These are phyloP conservation scores for Candida gigantensis DNA, from an alignment of 1,139 yeast genomes.

Conservation along the genomic window DNA sequence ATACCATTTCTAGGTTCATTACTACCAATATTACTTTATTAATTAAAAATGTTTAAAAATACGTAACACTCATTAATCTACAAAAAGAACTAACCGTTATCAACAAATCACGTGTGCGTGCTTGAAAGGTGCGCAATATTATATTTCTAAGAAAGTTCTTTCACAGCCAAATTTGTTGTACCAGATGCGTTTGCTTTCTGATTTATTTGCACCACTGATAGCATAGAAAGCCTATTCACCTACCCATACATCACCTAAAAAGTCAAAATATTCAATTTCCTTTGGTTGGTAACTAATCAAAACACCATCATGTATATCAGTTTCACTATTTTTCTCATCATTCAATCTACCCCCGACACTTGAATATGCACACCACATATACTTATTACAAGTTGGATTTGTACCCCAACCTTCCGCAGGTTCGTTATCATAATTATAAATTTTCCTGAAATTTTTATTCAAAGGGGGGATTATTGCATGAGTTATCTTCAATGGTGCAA, in stretches of 20 bases:
- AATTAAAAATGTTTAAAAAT: too few relatives aligned
- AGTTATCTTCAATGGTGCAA: conserved; percentile 25
- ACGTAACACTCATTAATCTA: too few relatives aligned
- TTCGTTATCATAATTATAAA: conserved; percentile 28
- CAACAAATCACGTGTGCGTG: too few relatives aligned
- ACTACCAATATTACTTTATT: too few relatives aligned
- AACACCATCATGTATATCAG: conserved; percentile 26
- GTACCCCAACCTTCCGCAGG: conserved; percentile 34
- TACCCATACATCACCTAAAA: conserved; percentile 40
- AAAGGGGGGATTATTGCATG: conserved; percentile 37
- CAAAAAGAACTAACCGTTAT: too few relatives aligned
- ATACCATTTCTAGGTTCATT: too few relatives aligned
- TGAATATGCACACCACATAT: conserved; percentile 50
- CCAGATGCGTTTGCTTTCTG: too few relatives aligned
- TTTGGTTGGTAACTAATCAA: conserved; percentile 26
- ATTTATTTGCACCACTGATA: too few relatives aligned
- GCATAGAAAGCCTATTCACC: too few relatives aligned
- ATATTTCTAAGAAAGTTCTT: too few relatives aligned
- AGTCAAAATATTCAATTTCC: conserved; percentile 25
- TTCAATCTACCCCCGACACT: conserved; percentile 35
- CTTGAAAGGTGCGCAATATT: too few relatives aligned
- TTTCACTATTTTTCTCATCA: conserved; percentile 16
- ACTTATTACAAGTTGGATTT: conserved; percentile 38
- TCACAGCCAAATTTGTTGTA: too few relatives aligned
- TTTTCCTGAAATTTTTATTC: conserved; percentile 17